These are phyloP conservation scores for Leccinellum rugosiceps DNA, from an alignment of 768 basidiomycete species.

Conservation along the genomic window DNA sequence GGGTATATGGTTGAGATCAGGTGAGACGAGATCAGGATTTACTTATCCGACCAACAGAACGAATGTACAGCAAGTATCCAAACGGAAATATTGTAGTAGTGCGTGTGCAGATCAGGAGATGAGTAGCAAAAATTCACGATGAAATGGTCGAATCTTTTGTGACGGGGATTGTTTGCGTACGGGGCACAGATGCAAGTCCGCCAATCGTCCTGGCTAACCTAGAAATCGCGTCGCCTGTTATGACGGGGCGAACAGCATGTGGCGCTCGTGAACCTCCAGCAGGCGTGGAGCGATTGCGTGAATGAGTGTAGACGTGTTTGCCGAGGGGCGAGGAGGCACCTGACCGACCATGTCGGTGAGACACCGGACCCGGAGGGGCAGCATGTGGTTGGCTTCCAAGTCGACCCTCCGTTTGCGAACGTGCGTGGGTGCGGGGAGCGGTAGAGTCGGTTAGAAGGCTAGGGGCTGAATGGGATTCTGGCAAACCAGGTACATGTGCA, in stretches of 20 bases:
- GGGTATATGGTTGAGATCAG: constrained; percentile 24
- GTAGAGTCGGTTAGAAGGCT: constrained; percentile 31
- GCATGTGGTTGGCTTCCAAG: constrained; percentile 31
- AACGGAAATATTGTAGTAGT: constrained; percentile 10
- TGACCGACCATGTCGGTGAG: constrained; percentile 39
- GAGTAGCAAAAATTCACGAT: constrained; percentile 13
- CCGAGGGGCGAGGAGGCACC: constrained; percentile 45
- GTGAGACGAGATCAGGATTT: constrained; percentile 13
- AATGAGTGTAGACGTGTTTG: constrained; percentile 33
- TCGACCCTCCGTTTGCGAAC: constrained; percentile 57
- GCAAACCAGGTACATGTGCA: constrained; percentile 42
- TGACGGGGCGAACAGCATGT: constrained; percentile 58
- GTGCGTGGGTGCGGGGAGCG: constrained; percentile 40
- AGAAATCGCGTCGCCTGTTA: constrained; percentile 70
- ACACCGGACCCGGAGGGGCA: constrained; percentile 18
- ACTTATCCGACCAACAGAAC: constrained; percentile 17
- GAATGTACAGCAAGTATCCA: constrained; percentile 12
- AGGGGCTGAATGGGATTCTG: constrained; percentile 37
- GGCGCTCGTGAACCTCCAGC: constrained; percentile 39
- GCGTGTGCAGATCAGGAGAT: constrained; percentile 10
- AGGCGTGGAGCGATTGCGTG: constrained; percentile 66
- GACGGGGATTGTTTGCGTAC: constrained; percentile 24
- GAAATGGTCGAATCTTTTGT: constrained; percentile 28
- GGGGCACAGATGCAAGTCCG: constrained; percentile 24
- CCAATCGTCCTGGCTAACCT: constrained; percentile 63